Evolutionary conservation across 768 basidiomycete genomes (phyloP).

Genomic region (Tulasnella sp.): DNA sequence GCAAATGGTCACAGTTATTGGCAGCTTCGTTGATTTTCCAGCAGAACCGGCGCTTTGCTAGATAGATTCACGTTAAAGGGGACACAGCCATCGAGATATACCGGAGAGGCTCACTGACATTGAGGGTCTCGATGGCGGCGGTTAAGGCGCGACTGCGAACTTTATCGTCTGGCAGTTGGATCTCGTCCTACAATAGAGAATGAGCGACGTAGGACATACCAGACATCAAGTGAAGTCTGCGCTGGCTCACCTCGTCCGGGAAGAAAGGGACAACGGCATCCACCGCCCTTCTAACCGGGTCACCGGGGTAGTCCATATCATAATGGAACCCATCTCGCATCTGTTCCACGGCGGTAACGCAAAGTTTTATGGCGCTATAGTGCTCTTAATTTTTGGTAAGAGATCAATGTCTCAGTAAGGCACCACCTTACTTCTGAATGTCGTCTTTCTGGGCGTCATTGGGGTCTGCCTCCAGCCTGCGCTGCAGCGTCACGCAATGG

Average conservation of each 20-base stretch:
- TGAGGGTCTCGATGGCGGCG: background rate
- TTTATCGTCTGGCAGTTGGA: slow-evolving; percentile 7
- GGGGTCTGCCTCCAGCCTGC: too few relatives aligned
- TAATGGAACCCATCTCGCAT: background rate
- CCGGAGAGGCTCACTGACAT: too few relatives aligned
- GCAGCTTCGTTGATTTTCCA: background rate
- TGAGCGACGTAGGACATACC: background rate
- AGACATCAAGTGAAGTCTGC: background rate
- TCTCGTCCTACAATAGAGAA: background rate
- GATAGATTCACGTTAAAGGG: background rate
- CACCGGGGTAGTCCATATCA: background rate
- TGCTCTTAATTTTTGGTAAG: too few relatives aligned
- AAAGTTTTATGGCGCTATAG: too few relatives aligned
- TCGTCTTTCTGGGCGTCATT: too few relatives aligned
- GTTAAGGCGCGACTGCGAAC: slow-evolving; percentile 1
- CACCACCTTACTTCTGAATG: too few relatives aligned
- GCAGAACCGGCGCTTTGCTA: background rate
- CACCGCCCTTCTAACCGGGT: background rate
- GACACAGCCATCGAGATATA: background rate
- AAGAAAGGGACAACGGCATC: background rate
- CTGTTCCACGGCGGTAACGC: too few relatives aligned
- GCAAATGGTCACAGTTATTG: background rate
- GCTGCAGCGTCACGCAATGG: too few relatives aligned
- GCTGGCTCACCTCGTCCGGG: background rate
- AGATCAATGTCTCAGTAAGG: too few relatives aligned